Base-by-base conservation (phyloP, 2,329 filamentous ascomycete genomes). In the Microdochium nivale region DNA sequence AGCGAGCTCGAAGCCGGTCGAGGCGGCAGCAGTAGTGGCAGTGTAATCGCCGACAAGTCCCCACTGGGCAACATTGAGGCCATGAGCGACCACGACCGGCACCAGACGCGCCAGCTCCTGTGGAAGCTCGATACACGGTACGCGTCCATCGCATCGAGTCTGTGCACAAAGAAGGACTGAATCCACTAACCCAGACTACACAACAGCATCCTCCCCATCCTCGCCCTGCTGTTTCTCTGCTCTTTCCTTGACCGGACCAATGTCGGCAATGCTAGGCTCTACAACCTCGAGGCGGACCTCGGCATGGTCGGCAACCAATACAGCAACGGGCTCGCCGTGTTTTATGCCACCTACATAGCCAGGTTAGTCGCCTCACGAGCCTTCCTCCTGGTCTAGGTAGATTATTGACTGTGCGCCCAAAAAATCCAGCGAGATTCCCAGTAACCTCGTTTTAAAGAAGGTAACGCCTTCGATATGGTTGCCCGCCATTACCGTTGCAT, bases 241-340 rank as follows among this genome's bases (percentile, higher is more conserved):
- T 86, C 82, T 1, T 78, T 77, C 54, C 70, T 79, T 49, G 85
- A 88, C 64, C 76, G 86, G 43, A 86, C 84, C n/a, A 88, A 88
- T 61, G 81, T 88, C 35, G 85, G 84, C 35, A 87, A 88, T 60
- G 84, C 84, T 24, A 81, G 81, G 54, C 80, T 87, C 9, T 74
- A 84, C 49, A 78, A 80, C 1, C 71, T 88, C 14, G 79, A 85
- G 57, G 57, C 68, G 1, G 79, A 83, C 58, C 63, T 86, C 2
- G 62, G 69, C 46, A 80, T 88, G 56, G 77, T 68, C 4, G 78
- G 83, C 52, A 67, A 74, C 51, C 80, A 87, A 60, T 88, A 86
- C 63, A 79, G 82, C 48, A 76, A 80, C 43, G 83, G 82, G 1
- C 69, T 87, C 27, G 75, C 80, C 13, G 78, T 84, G 1, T 87